These are phyloP conservation scores for Fusarium zealandicum DNA, from an alignment of 2,329 filamentous ascomycete genomes.

Conservation along the genomic window DNA sequence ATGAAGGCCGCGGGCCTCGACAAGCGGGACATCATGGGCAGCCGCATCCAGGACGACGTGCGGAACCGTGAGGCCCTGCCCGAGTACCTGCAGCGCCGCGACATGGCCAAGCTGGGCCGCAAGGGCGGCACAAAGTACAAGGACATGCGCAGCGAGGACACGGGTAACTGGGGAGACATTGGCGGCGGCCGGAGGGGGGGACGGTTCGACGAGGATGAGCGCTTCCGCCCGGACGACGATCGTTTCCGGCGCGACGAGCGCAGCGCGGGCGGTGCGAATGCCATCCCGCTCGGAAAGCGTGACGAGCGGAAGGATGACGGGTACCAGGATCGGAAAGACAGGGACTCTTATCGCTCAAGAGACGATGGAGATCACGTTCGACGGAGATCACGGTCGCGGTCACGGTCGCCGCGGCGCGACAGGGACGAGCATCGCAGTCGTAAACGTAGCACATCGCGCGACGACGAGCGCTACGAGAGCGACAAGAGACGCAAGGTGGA, in stretches of 20 bases:
- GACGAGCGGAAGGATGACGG: conserved; percentile 36
- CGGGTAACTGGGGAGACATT: conserved; percentile 80
- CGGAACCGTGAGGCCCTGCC: conserved; percentile 83
- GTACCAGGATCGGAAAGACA: conserved; percentile 40
- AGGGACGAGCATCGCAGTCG: conserved; percentile 56
- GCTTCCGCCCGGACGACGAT: conserved; percentile 71
- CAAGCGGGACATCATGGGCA: conserved; percentile 85
- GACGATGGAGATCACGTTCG: conserved; percentile 28
- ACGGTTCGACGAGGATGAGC: conserved; percentile 62
- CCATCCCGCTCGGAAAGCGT: conserved; percentile 71
- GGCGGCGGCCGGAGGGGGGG: conserved; percentile 56
- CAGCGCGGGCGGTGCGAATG: conserved; percentile 71
- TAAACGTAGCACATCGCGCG: conserved; percentile 65
- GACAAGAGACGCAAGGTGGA: conserved; percentile 69
- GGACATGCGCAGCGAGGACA: conserved; percentile 89
- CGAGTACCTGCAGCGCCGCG: conserved; percentile 89
- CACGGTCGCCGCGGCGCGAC: conserved; percentile 59
- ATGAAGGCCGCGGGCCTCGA: conserved; percentile 77
- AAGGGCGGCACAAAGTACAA: conserved; percentile 91
- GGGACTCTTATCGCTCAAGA: conserved; percentile 36
- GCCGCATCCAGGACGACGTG: conserved; percentile 82
- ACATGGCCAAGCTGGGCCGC: conserved; percentile 91
- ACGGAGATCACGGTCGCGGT: conserved; percentile 51
- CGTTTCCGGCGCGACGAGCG: conserved; percentile 52
- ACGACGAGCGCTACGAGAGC: conserved; percentile 60